Evolutionary conservation across 2,329 filamentous ascomycete genomes (phyloP).

Genomic region (Neoscytalidium dimidiatum): DNA sequence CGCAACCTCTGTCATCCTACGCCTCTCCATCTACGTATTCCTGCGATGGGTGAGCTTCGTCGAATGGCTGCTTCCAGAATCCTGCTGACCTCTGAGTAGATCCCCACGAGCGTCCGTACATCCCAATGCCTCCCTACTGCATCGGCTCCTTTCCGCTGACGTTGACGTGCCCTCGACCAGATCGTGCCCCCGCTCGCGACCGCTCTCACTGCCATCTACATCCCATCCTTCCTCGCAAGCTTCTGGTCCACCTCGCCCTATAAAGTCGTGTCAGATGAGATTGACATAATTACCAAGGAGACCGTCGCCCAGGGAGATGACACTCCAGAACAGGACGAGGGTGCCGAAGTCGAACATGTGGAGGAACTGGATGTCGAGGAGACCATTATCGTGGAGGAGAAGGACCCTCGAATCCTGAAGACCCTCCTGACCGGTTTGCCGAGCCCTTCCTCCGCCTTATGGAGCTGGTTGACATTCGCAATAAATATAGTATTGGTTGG

Average conservation of each 20-base stretch:
- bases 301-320: constrained; percentile 35
- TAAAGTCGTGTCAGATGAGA: constrained; percentile 59
- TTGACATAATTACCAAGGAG: constrained; percentile 52
- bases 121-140: not conserved
- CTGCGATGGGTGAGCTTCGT: constrained; percentile 59
- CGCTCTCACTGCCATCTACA: constrained; percentile 66
- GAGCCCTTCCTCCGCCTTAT: constrained; percentile 65
- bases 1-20: constrained; percentile 52
- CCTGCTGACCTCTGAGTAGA: constrained; percentile 17
- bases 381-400: constrained; percentile 61
- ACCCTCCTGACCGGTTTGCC: constrained; percentile 77
- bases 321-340: constrained; percentile 41
- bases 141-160: constrained; percentile 23
- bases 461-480: constrained; percentile 68
- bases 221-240: constrained; percentile 63
- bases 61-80: constrained; percentile 2
- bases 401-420: constrained; percentile 57
- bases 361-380: constrained; percentile 63
- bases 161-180: constrained; percentile 22
- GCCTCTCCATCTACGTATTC: constrained; percentile 58
- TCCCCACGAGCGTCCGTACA: constrained; percentile 21
- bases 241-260: constrained; percentile 60
- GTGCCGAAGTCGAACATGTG: constrained; percentile 34
- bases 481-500: constrained; percentile 71
- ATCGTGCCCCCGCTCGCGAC: constrained; percentile 53